Evolutionary conservation across 345 rosid species (phyloP).

Genomic region (Sisymbrium altissimum): DNA sequence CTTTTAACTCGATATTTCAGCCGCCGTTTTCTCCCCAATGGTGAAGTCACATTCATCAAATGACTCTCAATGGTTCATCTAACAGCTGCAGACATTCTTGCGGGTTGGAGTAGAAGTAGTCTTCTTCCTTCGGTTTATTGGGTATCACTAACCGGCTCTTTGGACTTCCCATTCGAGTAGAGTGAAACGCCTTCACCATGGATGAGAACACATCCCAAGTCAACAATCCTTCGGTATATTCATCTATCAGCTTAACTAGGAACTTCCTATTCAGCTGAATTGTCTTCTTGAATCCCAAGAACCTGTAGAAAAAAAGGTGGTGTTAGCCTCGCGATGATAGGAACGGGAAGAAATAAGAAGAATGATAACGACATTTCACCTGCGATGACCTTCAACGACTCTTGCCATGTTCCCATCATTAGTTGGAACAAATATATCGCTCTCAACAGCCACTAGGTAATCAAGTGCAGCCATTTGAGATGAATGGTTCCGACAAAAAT

Average conservation of each 20-base stretch:
- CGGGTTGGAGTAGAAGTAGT: conserved; percentile 90
- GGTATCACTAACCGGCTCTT: conserved; percentile 54
- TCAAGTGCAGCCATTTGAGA: conserved; percentile 94
- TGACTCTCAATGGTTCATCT: conserved; percentile 56
- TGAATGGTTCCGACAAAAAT: conserved; percentile 69
- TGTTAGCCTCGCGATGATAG: conserved; percentile 12
- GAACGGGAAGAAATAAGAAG: background rate
- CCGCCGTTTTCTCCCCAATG: conserved; percentile 18
- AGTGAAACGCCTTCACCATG: conserved; percentile 63
- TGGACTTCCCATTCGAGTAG: conserved; percentile 72
- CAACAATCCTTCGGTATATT: conserved; percentile 52
- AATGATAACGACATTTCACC: conserved; percentile 40
- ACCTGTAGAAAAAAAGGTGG: conserved; percentile 39
- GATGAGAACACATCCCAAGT: conserved; percentile 84
- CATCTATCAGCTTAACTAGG: conserved; percentile 68
- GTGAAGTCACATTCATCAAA: conserved; percentile 18
- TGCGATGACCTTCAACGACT: conserved; percentile 99
- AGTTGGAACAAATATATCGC: conserved; percentile 90
- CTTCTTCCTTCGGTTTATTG: conserved; percentile 94
- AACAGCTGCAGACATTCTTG: conserved; percentile 79
- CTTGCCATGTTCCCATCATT: conserved; percentile 95
- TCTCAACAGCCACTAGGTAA: conserved; percentile 81
- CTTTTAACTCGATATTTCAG: background rate
- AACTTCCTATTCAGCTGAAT: conserved; percentile 65
- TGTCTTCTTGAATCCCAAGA: conserved; percentile 92